Evolutionary conservation across 1,284 basidiomycete species (phyloP).

Genomic region (Mycena sp.): DNA sequence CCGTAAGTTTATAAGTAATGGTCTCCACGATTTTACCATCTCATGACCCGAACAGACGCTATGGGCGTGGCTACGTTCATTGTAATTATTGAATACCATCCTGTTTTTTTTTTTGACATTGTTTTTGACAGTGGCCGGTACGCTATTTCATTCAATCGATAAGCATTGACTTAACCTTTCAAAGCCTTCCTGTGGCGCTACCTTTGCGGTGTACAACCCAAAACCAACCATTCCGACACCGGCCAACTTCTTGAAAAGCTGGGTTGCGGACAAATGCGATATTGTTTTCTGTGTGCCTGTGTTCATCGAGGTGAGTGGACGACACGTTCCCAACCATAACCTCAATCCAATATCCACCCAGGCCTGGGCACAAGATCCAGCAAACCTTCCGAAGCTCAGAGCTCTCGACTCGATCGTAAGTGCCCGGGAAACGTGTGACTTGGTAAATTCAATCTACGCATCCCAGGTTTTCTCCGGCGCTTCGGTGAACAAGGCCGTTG

Average conservation of each 20-base stretch:
- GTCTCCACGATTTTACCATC: too few relatives aligned
- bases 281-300: constrained; percentile 16
- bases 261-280: background rate
- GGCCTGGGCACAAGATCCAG: constrained; percentile 24
- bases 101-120: background rate
- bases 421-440: too few relatives aligned
- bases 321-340: background rate
- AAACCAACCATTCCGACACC: constrained; percentile 14
- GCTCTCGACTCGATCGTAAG: background rate
- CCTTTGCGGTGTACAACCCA: constrained; percentile 8
- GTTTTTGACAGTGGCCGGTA: constrained; percentile 8
- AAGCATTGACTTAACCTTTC: background rate
- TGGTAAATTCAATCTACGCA: too few relatives aligned
- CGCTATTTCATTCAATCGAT: background rate
- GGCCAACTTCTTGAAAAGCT: background rate
- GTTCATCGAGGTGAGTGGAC: constrained; percentile 10
- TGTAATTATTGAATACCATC: background rate
- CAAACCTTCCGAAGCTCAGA: background rate
- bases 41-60: constrained; percentile 7
- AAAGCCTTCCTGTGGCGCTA: constrained; percentile 6
- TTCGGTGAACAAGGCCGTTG: constrained; percentile 30
- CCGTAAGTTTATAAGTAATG: background rate
- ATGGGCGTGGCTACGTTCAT: constrained; percentile 10
- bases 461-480: constrained; percentile 34
- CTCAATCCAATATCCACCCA: too few relatives aligned